Base-by-base conservation (phyloP, 2,329 filamentous ascomycete species). In the Scytalidium sp. region DNA sequence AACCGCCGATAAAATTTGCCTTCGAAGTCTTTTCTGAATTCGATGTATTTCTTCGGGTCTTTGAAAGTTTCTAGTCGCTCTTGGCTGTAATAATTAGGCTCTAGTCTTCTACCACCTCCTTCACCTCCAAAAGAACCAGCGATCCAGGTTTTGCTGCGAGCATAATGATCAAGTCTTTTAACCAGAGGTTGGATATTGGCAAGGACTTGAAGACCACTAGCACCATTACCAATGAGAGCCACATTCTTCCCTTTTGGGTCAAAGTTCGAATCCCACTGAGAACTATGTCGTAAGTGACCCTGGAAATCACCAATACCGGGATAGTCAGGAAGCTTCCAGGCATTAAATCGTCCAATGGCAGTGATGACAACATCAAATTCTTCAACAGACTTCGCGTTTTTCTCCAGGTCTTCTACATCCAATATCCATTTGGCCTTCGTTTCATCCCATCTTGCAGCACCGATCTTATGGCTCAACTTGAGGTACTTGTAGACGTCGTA, bases 121-220 rank as follows among this genome's bases (percentile, higher is more conserved):
- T 60, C 57, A 80, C 69, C 23, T 75, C 78, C 25, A 65, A 83
- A 85, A 0, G 81, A 80, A 2, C 79, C 75, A 0, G 84, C 81
- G 22, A 88, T 81, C 85, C 85, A 89, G 0, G 85, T 88, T 25
- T 72, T 77, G 56, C 78, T 84, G 9, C 85, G 72, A 1, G 77
- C 81, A 55, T 87, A 88, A 63, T 86, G 81, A 54, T 87, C 81
- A 0, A 88, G 68, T 2, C 72, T 76, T 1, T 56, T 59, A 1
- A 77, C 76, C 21, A 45, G 59, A 21, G 71, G 70, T 48, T 81
- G 79, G 1, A 84, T 56, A 43, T 79, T 79, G 0, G 79, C 67
- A 0, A 78, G 73, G 1, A 79, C 64, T 51, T 85, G 83, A 21
- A 85, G 75, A 1, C 81, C 82, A 5, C 75, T 80, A 3, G 81